Conservation (phyloP, 495 filamentous ascomycete genomes). For the Astrocystis sublimbata region DNA sequence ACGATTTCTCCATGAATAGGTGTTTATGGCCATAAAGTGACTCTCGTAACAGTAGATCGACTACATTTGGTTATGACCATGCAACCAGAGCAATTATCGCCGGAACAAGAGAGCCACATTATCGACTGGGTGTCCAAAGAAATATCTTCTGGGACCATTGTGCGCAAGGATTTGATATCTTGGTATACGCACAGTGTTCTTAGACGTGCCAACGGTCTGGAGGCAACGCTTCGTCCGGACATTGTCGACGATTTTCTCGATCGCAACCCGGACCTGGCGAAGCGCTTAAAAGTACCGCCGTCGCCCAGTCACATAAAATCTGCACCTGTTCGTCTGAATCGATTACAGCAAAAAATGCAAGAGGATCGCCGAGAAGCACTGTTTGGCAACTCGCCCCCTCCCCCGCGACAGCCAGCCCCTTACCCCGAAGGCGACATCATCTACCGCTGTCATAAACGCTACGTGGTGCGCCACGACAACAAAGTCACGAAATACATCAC, state of each 20-base stretch:
- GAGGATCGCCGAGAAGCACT: constrained; percentile 8
- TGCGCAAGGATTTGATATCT: constrained; percentile 14
- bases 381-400: constrained; percentile 14
- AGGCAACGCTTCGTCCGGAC: neutral
- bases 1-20: neutral
- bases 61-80: neutral
- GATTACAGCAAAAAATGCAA: constrained; percentile 9
- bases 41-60: neutral
- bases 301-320: constrained; percentile 4
- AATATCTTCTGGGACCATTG: constrained; percentile 6
- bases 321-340: neutral
- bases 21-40: neutral
- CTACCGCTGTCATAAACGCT: constrained; percentile 9
- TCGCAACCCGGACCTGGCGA: constrained; percentile 11
- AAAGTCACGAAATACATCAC: constrained; percentile 19
- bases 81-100: neutral
- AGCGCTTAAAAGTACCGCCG: constrained; percentile 3
- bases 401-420: constrained; percentile 14
- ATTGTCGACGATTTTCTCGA: constrained; percentile 1
- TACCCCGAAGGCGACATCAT: constrained; percentile 16
- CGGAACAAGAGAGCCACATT: constrained; percentile 9
- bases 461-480: constrained; percentile 15
- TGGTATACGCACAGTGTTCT: constrained; percentile 4
- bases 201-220: constrained; percentile 4
- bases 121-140: constrained; percentile 14